These are phyloP conservation scores for Leccinum olivaceopallidum DNA, from an alignment of 768 basidiomycete species.

Conservation along the genomic window DNA sequence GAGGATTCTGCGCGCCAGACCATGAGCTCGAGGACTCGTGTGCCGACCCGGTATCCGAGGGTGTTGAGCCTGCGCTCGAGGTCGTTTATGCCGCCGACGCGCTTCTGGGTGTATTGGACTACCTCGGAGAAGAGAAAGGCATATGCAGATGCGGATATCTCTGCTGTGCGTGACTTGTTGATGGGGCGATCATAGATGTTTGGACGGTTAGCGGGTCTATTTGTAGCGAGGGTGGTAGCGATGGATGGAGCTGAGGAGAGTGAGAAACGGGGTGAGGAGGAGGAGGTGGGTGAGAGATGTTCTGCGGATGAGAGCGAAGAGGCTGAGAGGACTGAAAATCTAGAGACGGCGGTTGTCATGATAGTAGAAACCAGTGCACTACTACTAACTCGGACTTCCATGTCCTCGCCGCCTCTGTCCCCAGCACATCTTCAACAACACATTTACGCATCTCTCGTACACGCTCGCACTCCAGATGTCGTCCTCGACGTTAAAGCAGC, in stretches of 20 bases:
- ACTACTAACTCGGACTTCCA: conserved; percentile 12
- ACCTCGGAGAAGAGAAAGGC: conserved; percentile 92
- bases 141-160: conserved; percentile 83
- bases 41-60: conserved; percentile 90
- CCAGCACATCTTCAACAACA: conserved; percentile 68
- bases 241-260: conserved; percentile 72
- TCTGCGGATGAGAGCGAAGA: conserved; percentile 45
- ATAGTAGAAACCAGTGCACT: background rate
- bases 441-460: conserved; percentile 72
- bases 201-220: conserved; percentile 49
- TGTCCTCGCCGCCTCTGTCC: conserved; percentile 46
- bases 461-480: conserved; percentile 76
- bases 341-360: conserved; percentile 29
- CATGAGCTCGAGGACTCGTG: conserved; percentile 84
- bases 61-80: conserved; percentile 91
- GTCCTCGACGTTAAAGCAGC: conserved; percentile 65
- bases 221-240: conserved; percentile 51
- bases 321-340: conserved; percentile 47
- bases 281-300: conserved; percentile 51
- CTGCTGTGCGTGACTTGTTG: conserved; percentile 82
- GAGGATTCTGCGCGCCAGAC: conserved; percentile 74
- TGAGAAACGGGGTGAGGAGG: conserved; percentile 36
- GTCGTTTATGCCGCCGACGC: conserved; percentile 93
- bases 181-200: conserved; percentile 89
- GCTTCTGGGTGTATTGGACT: conserved; percentile 94